Percentiles rank a stretch among this genome's conserved stretches.
These are phyloP conservation scores for Gigaspora rosea DNA, from an alignment of 192 early-diverging fungal genomes.

Conservation along the genomic window DNA sequence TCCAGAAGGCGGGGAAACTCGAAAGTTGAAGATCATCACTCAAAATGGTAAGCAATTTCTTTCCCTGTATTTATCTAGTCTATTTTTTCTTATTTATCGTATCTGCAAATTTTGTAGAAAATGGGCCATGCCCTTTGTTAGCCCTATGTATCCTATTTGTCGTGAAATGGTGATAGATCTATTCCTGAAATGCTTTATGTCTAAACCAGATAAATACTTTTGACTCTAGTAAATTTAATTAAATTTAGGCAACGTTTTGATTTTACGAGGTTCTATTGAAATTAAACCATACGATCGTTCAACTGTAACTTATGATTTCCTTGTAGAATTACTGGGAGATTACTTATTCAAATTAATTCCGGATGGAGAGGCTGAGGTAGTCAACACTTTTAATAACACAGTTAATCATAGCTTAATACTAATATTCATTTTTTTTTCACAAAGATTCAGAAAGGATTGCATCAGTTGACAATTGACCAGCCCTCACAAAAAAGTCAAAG, in stretches of 20 bases:
- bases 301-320: conserved; percentile 64
- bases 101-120: conserved; percentile 48
- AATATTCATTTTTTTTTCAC: background rate
- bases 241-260: conserved; percentile 70
- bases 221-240: background rate
- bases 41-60: conserved; percentile 66
- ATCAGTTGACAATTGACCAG: background rate
- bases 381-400: background rate
- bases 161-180: too few species aligned
- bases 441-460: conserved; percentile 15
- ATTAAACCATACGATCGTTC: conserved; percentile 55
- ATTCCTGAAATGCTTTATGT: too few species aligned
- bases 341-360: conserved; percentile 56
- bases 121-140: conserved; percentile 90
- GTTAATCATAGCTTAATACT: background rate
- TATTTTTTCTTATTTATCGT: background rate
- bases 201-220: too few species aligned
- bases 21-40: conserved; percentile 74
- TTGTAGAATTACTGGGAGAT: conserved; percentile 77
- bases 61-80: background rate
- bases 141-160: conserved; percentile 56
- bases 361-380: conserved; percentile 30
- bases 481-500: background rate
- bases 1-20: conserved; percentile 42
- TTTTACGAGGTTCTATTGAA: conserved; percentile 68